Base-by-base conservation (phyloP, 306 rosid genomes). In the Rubus parviflorus region DNA sequence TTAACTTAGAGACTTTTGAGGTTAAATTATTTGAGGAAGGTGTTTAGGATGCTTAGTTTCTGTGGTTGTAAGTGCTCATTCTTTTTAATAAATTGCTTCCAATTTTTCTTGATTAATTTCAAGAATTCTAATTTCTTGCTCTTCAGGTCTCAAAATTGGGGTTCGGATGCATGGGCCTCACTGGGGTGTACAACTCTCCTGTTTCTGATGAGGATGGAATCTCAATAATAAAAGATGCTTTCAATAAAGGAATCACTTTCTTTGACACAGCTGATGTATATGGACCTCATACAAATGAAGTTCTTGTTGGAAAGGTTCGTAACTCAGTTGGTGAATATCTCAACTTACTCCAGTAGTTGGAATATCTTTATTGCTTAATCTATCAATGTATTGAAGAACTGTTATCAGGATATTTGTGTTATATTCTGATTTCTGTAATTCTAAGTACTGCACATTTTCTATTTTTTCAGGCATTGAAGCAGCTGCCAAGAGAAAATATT, bases 401-500 rank as follows among this genome's bases (percentile, higher is more conserved):
- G 19, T 8, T 20, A 66, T 66, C 11, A 66, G 4, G 15, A 41
- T 40, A n/a, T 40, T 13, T 41, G 6, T 42, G 30, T 66, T 42
- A 42, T 41, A 4, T 65, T 65, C 11, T 37, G 20, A 30, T 7
- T 63, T 35, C 64, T n/a, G 38, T 54, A 5, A 72, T 53, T 73
- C 13, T n/a, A 60, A 20, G 38, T 40, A 16, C 20, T 41, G 20
- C 4, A 5, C n/a, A 30, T 30, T 30, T 30, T 37, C 3, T 5
- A 15, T 11, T 30, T 37, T 78, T 72, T 47, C 79, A 89, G 96
- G 96, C 96, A 0, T 20, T 90, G 52, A 89, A 88, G 81, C 88
- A 83, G 73, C 71, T 93, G 45, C 98, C 96, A 35, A 75, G 95
- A 60, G 95, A 88, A 48, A 89, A 87, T 53, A 41, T 93, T 82